Conservation (phyloP, 192 early-diverging fungal genomes). For the Entrophospora sp. region DNA sequence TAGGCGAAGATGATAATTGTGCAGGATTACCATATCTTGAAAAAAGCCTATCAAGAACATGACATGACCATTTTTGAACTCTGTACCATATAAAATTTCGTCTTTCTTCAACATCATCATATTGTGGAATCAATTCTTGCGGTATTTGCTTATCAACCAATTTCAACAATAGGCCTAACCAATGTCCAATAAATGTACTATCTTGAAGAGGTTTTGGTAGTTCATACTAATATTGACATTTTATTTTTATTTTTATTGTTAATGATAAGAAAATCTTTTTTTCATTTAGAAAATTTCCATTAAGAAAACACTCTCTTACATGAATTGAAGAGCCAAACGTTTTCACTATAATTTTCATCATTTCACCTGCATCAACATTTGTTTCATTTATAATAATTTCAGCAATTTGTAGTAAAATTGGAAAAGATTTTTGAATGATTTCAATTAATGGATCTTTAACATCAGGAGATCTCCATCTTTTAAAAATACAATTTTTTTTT, state of each 20-base stretch:
- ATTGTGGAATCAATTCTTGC: conserved; percentile 43
- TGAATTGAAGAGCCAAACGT: conserved; percentile 65
- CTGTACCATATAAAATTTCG: conserved; percentile 85
- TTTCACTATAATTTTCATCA: conserved; percentile 80
- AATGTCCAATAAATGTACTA: conserved; percentile 64
- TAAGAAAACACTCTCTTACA: no score
- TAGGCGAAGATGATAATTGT: conserved; percentile 39
- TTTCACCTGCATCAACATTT: conserved; percentile 68
- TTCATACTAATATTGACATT: no score
- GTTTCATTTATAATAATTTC: conserved; percentile 48
- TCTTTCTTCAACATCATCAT: conserved; percentile 55
- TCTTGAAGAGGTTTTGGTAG: conserved; percentile 57
- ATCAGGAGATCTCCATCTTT: conserved; percentile 55
- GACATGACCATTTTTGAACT: conserved; percentile 92
- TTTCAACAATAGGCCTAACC: conserved; percentile 82
- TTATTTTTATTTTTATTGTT: no score
- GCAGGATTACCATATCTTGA: conserved; percentile 64
- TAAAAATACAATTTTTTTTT: no score
- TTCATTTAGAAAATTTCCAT: no score
- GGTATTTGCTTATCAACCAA: conserved; percentile 63
- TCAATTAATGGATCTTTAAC: conserved; percentile 59
- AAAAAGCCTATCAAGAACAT: conserved; percentile 80
- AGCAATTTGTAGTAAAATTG: conserved; percentile 70
- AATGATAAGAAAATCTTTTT: no score
- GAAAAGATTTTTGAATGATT: conserved; percentile 69